phyloP scores from a whole-genome alignment of 2,329 filamentous ascomycete genomes.

The Fusarium miscanthi region DNA sequence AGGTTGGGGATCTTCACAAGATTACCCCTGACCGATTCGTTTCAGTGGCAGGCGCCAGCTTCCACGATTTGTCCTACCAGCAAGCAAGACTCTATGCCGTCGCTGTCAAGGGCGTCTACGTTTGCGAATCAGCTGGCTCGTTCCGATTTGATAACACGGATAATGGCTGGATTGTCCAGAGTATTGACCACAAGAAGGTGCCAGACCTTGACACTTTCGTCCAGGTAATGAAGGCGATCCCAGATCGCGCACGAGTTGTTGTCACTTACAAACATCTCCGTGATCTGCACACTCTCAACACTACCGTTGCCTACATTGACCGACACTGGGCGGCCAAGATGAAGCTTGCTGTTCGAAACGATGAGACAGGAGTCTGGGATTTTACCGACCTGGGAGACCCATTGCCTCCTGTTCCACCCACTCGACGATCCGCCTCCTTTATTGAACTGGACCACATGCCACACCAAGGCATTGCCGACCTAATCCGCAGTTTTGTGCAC shows the following conservation, averaged over 20 bases:
- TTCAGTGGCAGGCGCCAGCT: slow-evolving; percentile 91
- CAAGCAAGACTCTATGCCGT: slow-evolving; percentile 97
- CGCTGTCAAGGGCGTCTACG: slow-evolving; percentile 89
- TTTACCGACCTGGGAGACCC: slow-evolving; percentile 87
- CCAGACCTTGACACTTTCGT: slow-evolving; percentile 90
- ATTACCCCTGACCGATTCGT: slow-evolving; percentile 98
- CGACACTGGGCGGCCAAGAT: slow-evolving; percentile 97
- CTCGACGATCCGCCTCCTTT: slow-evolving; percentile 85
- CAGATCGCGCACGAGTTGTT: slow-evolving; percentile 84
- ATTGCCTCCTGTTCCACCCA: slow-evolving; percentile 77
- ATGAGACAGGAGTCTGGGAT: slow-evolving; percentile 91
- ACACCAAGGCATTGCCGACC: slow-evolving; percentile 89
- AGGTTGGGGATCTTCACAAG: slow-evolving; percentile 88
- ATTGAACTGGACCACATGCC: slow-evolving; percentile 90
- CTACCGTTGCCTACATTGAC: slow-evolving; percentile 90
- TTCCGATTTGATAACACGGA: slow-evolving; percentile 94
- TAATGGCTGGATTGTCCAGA: slow-evolving; percentile 93
- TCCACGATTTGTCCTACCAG: slow-evolving; percentile 97
- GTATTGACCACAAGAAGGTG: slow-evolving; percentile 90
- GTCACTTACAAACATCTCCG: slow-evolving; percentile 96
- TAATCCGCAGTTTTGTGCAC: slow-evolving; percentile 94
- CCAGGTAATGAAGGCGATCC: slow-evolving; percentile 88
- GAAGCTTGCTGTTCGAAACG: slow-evolving; percentile 91
- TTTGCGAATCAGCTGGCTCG: slow-evolving; percentile 93
- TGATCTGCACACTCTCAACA: slow-evolving; percentile 94